Base-by-base conservation (phyloP, 1,284 basidiomycete genomes). In the Boletus mariae region DNA sequence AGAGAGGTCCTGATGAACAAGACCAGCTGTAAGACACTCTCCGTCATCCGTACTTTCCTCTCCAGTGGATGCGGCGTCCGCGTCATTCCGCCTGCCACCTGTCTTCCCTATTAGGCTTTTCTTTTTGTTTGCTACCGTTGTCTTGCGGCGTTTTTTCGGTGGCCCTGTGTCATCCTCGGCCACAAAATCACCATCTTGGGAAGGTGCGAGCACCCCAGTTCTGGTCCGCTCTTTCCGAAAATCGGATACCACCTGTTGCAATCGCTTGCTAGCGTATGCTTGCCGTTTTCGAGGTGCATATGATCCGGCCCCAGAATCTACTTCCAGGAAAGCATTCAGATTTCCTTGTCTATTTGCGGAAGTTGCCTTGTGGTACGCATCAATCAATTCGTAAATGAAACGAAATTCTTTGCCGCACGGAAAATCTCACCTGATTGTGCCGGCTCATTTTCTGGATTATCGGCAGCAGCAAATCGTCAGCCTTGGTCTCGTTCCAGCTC, bases 401-500 rank as follows among this genome's bases (percentile, higher is more conserved):
- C 13, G n/a, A 45, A 35, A 35, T 40, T 47, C 31, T 42, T 46
- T 5, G 28, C 15, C 7, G 5, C 37, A 34, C 35, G 29, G 45
- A 48, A 44, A 42, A 45, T 37, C 72, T 56, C 62, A 85, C 87
- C 73, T 90, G 85, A 26, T 80, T 82, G 34, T 91, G 85, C 63
- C 87, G 85, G 57, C 83, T 87, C 76, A 96, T 89, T 61, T 85
- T 90, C 61, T 93, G 92, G 49, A 99, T 94, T 59, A 99, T 93
- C 6, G 97, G 97, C 37, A 96, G 75, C 13, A 99, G 74, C 35
- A 95, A 80, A 57, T 97, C 93, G 64, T 98, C 94, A 1, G 94
- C 91, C 75, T 98, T 99, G 35, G 71, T 72, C 58, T 88, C 80
- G 6, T 79, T 76, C 97, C 97, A 99, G 15, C 87, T 83, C 8